These are phyloP conservation scores for Penicillium argentinense DNA, from an alignment of 495 filamentous ascomycete species.

Conservation along the genomic window DNA sequence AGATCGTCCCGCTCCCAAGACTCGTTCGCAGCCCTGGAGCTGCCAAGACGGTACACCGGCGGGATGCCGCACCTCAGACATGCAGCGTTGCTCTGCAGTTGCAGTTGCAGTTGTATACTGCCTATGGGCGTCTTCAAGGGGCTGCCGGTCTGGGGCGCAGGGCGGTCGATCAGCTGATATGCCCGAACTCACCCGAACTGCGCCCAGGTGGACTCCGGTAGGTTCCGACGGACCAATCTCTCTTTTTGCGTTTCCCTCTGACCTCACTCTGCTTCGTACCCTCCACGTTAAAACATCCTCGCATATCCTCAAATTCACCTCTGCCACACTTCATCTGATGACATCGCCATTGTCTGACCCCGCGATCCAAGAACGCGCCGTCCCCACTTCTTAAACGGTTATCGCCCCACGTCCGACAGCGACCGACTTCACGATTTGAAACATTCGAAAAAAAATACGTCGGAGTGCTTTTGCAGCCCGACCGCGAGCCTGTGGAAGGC, in stretches of 20 bases:
- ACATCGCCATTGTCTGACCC: not conserved
- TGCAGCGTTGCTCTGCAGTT: not conserved
- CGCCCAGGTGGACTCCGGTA: constrained; percentile 4
- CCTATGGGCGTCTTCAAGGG: not conserved
- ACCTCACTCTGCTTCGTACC: constrained; percentile 9
- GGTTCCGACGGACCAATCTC: constrained; percentile 17
- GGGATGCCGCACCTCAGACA: no score
- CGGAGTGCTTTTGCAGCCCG: constrained; percentile 26
- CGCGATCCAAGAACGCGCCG: constrained; percentile 11
- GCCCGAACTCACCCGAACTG: constrained; percentile 3
- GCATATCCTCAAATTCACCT: not conserved
- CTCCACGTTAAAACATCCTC: not conserved
- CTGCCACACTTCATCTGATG: not conserved
- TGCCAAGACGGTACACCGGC: not conserved
- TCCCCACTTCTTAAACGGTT: constrained; percentile 19
- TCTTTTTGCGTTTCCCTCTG: constrained; percentile 14
- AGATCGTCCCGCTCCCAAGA: not conserved
- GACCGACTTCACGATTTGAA: constrained; percentile 5
- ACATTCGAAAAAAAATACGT: constrained; percentile 2
- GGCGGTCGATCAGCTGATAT: constrained; percentile 3
- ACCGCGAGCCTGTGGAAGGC: constrained; percentile 23
- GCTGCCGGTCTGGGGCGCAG: no score
- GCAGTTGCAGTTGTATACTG: not conserved
- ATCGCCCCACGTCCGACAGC: constrained; percentile 23
- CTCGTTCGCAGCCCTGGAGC: not conserved